Percentiles rank a stretch among this genome's conserved stretches.
phyloP scores from a whole-genome alignment of 2,329 filamentous ascomycete species.

The Colletotrichum musae region DNA sequence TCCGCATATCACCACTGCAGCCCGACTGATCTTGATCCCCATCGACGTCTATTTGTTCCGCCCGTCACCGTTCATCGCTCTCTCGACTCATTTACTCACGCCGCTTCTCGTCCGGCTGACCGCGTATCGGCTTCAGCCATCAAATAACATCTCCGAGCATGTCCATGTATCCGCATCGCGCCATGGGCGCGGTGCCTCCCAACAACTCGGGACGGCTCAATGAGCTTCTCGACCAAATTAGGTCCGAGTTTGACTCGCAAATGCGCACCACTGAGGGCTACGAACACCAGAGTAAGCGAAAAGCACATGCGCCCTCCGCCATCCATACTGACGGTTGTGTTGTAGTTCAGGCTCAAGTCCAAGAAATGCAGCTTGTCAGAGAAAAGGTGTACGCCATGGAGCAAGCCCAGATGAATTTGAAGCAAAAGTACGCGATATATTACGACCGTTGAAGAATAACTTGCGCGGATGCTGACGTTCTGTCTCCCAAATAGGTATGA shows the following conservation, averaged over 20 bases:
- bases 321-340: constrained; percentile 42
- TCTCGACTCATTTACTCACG: constrained; percentile 6
- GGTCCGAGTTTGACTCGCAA: constrained; percentile 91
- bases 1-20: not conserved
- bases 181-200: constrained; percentile 80
- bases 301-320: not conserved
- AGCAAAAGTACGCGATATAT: constrained; percentile 81
- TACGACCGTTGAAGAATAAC: not conserved
- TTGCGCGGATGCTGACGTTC: constrained; percentile 38
- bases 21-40: constrained; percentile 4
- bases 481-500: constrained; percentile 78
- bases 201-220: constrained; percentile 77
- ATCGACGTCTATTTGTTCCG: not conserved
- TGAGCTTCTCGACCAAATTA: constrained; percentile 92
- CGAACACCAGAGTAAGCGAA: constrained; percentile 90
- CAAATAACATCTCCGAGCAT: constrained; percentile 51
- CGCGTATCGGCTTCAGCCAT: not conserved
- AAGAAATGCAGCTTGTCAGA: constrained; percentile 94
- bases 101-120: constrained; percentile 12
- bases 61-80: not conserved
- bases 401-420: constrained; percentile 88
- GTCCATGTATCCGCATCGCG: constrained; percentile 93
- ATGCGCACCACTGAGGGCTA: constrained; percentile 86
- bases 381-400: constrained; percentile 96
- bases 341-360: constrained; percentile 88